Evolutionary conservation across 441 rosid species (phyloP), one percentile per base, ranked within the genome.

Genomic region (Pelargonium exstipulatum): DNA sequence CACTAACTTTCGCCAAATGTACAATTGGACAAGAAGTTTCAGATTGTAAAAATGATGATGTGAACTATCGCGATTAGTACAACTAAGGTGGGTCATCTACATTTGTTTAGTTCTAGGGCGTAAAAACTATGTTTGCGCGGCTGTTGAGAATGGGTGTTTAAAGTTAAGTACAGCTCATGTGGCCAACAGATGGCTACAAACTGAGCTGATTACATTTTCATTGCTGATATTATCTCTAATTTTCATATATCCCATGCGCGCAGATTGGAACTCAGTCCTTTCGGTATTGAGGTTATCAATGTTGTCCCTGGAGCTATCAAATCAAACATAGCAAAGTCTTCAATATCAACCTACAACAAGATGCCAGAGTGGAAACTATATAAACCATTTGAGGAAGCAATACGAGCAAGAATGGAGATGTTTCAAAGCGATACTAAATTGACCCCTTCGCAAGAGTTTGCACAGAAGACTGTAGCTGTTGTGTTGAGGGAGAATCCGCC

Each of bases 321-420:
- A 69, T 85, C 97, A 16, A 94, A 94, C 83, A 79, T 88, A 13
- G 95, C 86, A 55, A 83, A 79, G 69, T 80, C 91, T 48, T 91
- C 92, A 8, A 4, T 75, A 24, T 75, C 83, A 0, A 81, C 45
- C 79, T 84, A 82, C 85, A 80, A 77, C 62, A 65, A 67, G 75
- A 80, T 91, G 90, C 92, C 96, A 0, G 95, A 91, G 65, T 86
- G 86, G 91, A 87, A 87, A 75, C 74, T 89, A 67, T 91, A 79
- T 79, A 88, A 86, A 75, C 89, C 88, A 76, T 91, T 73, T 22
- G 93, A 85, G 75, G 81, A 75, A 46, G 88, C 76, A 24, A 89
- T 89, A 61, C 83, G 74, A 66, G 84, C 76, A 42, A 83, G 98
- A 64, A 88, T 93, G 3, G 40, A 76, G 32, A 22, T 87, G 49